Conservation (phyloP, 2,329 filamentous ascomycete species). For the Reticulascus tulasneorum region DNA sequence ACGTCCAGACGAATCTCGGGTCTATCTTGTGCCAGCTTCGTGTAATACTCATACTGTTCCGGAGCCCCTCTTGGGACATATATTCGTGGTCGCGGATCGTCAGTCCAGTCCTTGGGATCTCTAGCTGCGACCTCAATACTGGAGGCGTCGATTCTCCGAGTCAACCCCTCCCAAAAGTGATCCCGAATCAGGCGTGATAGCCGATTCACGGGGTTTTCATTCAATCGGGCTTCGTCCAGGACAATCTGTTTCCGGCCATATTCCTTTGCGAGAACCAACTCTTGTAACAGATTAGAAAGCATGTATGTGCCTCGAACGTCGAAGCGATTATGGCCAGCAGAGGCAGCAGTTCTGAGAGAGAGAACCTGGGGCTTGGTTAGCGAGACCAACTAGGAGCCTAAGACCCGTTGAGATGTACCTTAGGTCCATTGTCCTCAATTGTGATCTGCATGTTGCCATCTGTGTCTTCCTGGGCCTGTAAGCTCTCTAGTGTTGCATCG, state of each 20-base stretch:
- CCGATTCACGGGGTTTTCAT: slow-evolving; percentile 90
- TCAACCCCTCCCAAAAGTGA: slow-evolving; percentile 90
- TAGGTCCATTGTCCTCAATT: slow-evolving; percentile 91
- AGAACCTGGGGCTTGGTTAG: slow-evolving; percentile 55
- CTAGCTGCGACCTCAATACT: slow-evolving; percentile 80
- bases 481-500: slow-evolving; percentile 72
- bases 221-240: slow-evolving; percentile 84
- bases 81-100: slow-evolving; percentile 82
- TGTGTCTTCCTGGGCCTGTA: slow-evolving; percentile 85
- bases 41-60: slow-evolving; percentile 88
- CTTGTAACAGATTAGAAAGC: slow-evolving; percentile 93
- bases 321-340: slow-evolving; percentile 80
- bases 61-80: slow-evolving; percentile 84
- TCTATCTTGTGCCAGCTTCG: slow-evolving; percentile 67
- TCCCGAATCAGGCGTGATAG: slow-evolving; percentile 81
- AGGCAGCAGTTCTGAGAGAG: slow-evolving; percentile 77
- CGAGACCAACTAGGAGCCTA: slow-evolving; percentile 7
- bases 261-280: slow-evolving; percentile 87
- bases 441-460: slow-evolving; percentile 96
- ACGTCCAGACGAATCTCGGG: slow-evolving; percentile 89
- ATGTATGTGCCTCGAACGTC: slow-evolving; percentile 96
- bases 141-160: slow-evolving; percentile 82
- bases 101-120: slow-evolving; percentile 95
- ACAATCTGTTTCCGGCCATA: slow-evolving; percentile 86
- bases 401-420: slow-evolving; percentile 46